phyloP scores from a whole-genome alignment of 2,329 filamentous ascomycete genomes.

The Blastomyces percursus region DNA sequence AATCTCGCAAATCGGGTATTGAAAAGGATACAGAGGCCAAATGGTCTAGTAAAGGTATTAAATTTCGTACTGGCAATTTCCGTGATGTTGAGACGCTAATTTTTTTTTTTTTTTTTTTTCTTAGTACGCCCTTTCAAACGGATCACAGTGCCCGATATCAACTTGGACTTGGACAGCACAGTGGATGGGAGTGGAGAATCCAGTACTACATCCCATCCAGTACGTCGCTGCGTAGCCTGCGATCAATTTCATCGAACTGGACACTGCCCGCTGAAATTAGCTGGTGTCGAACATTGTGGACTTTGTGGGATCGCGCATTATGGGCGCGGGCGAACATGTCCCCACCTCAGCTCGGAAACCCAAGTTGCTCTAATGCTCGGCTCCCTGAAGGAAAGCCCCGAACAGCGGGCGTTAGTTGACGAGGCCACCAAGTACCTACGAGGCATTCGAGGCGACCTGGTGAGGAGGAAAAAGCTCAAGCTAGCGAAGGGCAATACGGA shows the following conservation, averaged over 20 bases:
- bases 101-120: neutral
- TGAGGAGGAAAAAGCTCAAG: constrained; percentile 38
- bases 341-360: constrained; percentile 51
- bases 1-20: constrained; percentile 11
- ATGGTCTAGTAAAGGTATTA: neutral
- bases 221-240: constrained; percentile 44
- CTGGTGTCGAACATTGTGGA: constrained; percentile 51
- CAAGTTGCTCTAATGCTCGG: constrained; percentile 55
- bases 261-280: constrained; percentile 50
- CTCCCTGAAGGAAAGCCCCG: constrained; percentile 48
- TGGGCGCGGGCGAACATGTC: constrained; percentile 46
- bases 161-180: constrained; percentile 4
- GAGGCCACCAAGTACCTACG: constrained; percentile 47
- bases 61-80: neutral
- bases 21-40: neutral
- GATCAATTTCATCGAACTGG: constrained; percentile 43
- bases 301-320: constrained; percentile 55
- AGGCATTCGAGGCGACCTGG: constrained; percentile 46
- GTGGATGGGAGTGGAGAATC: constrained; percentile 15
- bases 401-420: constrained; percentile 43
- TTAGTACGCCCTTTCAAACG: constrained; percentile 32
- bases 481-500: neutral
- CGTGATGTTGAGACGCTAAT: neutral
- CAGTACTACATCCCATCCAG: constrained; percentile 5
- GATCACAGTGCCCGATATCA: constrained; percentile 19